Conservation (phyloP, 1,284 basidiomycete species). For the Fistulinella staudtii region DNA sequence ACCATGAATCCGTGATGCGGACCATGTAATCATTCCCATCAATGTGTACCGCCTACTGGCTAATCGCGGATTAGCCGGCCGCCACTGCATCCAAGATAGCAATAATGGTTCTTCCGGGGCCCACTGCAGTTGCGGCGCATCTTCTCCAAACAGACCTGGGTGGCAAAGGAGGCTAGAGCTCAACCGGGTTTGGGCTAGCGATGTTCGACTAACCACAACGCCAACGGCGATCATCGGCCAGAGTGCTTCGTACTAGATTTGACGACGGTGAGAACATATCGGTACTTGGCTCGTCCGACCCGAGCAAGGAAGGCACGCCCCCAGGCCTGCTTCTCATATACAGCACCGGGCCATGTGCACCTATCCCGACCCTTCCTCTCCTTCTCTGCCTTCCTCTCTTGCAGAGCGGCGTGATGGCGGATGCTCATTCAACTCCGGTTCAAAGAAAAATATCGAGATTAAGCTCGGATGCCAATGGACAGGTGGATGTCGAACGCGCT, state of each 20-base stretch:
- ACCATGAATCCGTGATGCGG: too few species aligned
- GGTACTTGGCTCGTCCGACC: not conserved
- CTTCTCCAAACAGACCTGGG: too few species aligned
- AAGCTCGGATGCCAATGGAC: constrained; percentile 21
- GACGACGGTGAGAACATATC: too few species aligned
- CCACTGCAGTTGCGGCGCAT: not conserved
- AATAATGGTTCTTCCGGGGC: not conserved
- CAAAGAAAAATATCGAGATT: constrained; percentile 1
- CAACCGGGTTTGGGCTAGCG: too few species aligned
- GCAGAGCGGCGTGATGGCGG: constrained; percentile 19
- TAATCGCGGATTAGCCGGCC: not conserved
- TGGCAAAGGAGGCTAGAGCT: too few species aligned
- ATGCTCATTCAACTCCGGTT: not conserved
- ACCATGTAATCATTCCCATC: too few species aligned
- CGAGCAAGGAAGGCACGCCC: not conserved
- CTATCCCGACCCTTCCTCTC: not conserved
- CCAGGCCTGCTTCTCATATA: not conserved
- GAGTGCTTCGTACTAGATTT: too few species aligned
- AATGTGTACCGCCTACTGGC: too few species aligned
- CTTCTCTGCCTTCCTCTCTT: not conserved
- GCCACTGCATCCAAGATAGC: not conserved
- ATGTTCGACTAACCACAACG: too few species aligned
- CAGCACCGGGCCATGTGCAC: not conserved
- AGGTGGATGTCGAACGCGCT: constrained; percentile 17
- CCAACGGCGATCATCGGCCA: too few species aligned